Evolutionary conservation across 768 basidiomycete species (phyloP), one percentile per base, ranked within the genome.

Genomic region (Lactifluus hygrophoroides): DNA sequence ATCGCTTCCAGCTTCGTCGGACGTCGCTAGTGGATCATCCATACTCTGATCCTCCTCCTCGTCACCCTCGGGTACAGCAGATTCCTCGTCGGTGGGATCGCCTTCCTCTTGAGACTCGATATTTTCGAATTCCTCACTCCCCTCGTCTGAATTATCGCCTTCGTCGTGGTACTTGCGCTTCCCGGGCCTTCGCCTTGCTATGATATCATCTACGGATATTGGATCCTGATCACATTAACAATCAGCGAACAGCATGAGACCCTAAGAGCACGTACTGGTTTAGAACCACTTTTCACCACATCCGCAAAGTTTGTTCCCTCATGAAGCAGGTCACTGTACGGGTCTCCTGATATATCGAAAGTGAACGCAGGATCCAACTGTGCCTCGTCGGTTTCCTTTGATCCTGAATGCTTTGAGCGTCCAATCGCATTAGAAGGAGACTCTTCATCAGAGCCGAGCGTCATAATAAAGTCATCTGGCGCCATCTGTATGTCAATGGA

Each of bases 171-270:
- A 72, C 73, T 90, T 90, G 55, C 90, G 81, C 67, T 93, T 89
- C 9, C 74, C 70, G 52, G 72, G 28, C 67, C 64, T 80, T 66
- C 84, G 78, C 56, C 86, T 80, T 51, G 85, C 84, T 70, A 97
- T 94, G 60, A 97, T 94, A 66, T 95, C 91, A 69, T 95, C 88
- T 10, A 97, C 85, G 45, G 86, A 90, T 53, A 95, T 82, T n/a
- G 85, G 85, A 68, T 80, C 74, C 86, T 90, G 62, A 52, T 64
- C 45, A 65, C 57, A 56, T 28, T 23, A 21, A 42, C 14, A 16
- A 40, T 23, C 37, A 57, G 28, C 40, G 56, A 50, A 54, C 32
- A 30, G 10, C 34, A 25, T 17, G 17, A 59, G 51, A 44, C 13
- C n/a, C 19, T 30, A 27, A 50, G 57, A 48, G 37, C 57, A 70